Conservation (phyloP, 495 filamentous ascomycete species). For the Penicillium nucicola region DNA sequence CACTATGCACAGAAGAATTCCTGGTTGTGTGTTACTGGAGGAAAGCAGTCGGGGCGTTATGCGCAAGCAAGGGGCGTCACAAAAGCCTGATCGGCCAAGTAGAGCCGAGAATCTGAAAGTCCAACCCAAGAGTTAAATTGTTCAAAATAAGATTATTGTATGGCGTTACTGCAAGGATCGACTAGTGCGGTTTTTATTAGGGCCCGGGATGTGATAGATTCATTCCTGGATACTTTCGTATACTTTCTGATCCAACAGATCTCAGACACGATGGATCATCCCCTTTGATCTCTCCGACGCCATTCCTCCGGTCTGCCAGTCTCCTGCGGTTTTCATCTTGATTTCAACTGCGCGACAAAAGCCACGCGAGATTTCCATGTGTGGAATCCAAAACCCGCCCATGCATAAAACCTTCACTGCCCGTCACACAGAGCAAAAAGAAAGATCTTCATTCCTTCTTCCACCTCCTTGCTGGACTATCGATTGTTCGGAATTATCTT, state of each 20-base stretch:
- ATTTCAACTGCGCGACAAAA: conserved; percentile 8
- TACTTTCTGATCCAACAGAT: background rate
- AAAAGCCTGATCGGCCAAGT: too few species aligned
- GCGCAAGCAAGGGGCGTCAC: conserved; percentile 2
- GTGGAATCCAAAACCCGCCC: conserved; percentile 3
- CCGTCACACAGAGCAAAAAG: background rate
- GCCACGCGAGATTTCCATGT: conserved; percentile 24
- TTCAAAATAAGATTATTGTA: too few species aligned
- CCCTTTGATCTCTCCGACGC: background rate
- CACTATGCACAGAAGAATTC: too few species aligned
- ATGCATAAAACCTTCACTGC: conserved; percentile 19
- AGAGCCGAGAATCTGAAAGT: background rate
- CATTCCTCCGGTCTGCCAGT: background rate
- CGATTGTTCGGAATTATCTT: background rate
- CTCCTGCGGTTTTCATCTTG: background rate
- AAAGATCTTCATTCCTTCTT: conserved; percentile 9
- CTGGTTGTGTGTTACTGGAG: background rate
- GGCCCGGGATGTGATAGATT: background rate
- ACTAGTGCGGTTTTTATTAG: background rate
- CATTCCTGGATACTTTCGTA: background rate
- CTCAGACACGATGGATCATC: background rate
- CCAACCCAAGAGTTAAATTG: background rate
- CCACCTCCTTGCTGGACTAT: conserved; percentile 4
- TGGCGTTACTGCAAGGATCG: background rate
- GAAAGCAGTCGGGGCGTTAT: background rate